phyloP scores from a whole-genome alignment of 768 basidiomycete genomes.

The Myochromella boudieri region DNA sequence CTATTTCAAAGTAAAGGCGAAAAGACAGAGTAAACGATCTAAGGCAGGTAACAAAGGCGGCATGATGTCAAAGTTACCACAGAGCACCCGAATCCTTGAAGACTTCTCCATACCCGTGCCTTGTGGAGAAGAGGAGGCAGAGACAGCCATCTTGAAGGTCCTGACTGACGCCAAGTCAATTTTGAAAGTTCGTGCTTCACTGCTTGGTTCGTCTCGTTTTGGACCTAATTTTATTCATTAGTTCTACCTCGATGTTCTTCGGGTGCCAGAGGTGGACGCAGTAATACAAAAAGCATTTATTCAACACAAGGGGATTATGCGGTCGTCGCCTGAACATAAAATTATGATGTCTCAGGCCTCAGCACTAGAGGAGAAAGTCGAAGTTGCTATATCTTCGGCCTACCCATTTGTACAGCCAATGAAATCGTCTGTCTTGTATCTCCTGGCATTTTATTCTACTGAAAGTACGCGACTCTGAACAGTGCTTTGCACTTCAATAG shows the following conservation, averaged over 20 bases:
- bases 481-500: slow-evolving; percentile 59
- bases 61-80: not conserved
- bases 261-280: slow-evolving; percentile 9
- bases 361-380: not conserved
- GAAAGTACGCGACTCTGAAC: not conserved
- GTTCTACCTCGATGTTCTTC: slow-evolving; percentile 19
- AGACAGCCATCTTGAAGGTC: slow-evolving; percentile 8
- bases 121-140: slow-evolving; percentile 7
- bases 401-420: slow-evolving; percentile 54
- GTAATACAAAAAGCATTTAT: slow-evolving; percentile 19
- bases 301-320: slow-evolving; percentile 1
- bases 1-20: slow-evolving; percentile 4
- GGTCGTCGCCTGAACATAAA: not conserved
- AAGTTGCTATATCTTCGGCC: slow-evolving; percentile 20
- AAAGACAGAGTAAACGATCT: not conserved
- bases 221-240: slow-evolving; percentile 2
- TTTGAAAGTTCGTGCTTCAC: slow-evolving; percentile 16
- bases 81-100: slow-evolving; percentile 13
- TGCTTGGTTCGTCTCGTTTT: not conserved
- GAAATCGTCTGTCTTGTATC: slow-evolving; percentile 39
- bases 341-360: not conserved
- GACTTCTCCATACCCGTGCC: slow-evolving; percentile 11
- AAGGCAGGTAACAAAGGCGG: not conserved
- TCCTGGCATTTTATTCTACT: not conserved
- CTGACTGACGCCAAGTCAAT: slow-evolving; percentile 15